Conservation (phyloP, 331 rosid genomes). For the Arachis monticola region DNA sequence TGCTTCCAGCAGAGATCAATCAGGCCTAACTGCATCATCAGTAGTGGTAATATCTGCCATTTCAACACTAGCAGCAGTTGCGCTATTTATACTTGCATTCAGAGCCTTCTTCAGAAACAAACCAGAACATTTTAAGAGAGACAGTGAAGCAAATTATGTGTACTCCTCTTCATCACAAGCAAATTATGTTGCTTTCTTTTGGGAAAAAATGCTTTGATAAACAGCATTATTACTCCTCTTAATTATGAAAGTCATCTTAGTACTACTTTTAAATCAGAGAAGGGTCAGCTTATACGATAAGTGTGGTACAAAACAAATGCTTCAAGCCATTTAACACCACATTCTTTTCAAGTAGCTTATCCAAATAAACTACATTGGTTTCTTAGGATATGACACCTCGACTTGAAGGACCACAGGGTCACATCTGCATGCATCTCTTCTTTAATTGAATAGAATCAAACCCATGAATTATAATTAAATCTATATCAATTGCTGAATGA, state of each 20-base stretch:
- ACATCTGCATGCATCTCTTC: constrained; percentile 13
- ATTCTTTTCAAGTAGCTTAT: constrained; percentile 35
- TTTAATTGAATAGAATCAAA: neutral
- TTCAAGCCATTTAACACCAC: constrained; percentile 25
- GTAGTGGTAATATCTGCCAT: no score
- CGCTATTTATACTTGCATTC: no score
- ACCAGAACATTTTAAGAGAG: no score
- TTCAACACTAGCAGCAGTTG: no score
- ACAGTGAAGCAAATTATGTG: no score
- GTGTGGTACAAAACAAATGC: neutral
- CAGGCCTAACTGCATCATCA: no score
- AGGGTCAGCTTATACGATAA: neutral
- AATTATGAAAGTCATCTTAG: neutral
- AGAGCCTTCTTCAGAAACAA: no score
- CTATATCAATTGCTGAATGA: neutral
- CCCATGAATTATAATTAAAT: neutral
- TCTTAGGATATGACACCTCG: neutral
- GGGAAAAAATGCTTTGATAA: neutral
- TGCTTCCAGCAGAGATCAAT: no score
- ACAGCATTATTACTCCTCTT: neutral
- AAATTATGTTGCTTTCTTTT: neutral
- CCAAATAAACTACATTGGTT: neutral
- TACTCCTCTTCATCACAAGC: no score
- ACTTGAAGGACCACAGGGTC: constrained; percentile 22
- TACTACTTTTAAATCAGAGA: neutral